phyloP scores from a whole-genome alignment of 139 green algal species.

The Chlamydomonas eustigma region DNA sequence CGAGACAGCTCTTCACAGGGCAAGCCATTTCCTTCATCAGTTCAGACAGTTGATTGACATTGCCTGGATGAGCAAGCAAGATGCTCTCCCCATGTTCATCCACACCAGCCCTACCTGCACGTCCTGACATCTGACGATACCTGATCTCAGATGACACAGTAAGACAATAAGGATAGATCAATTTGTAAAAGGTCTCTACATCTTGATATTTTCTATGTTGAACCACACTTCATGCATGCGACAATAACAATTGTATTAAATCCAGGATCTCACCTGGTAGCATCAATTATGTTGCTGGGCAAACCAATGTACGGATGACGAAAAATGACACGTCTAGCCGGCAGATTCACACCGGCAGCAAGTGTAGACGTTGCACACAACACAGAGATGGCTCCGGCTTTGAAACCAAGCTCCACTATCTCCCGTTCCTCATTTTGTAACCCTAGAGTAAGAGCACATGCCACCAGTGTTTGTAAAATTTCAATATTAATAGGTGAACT shows the following conservation, averaged over 20 bases:
- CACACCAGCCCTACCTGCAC: conserved; percentile 67
- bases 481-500: too few relatives aligned
- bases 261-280: not conserved
- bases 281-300: conserved; percentile 13
- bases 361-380: conserved; percentile 91
- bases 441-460: too few relatives aligned
- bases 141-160: conserved; percentile 16
- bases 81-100: conserved; percentile 54
- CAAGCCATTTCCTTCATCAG: conserved; percentile 38
- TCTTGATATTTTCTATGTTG: too few relatives aligned
- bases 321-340: conserved; percentile 85
- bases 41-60: conserved; percentile 2
- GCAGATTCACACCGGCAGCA: conserved; percentile 87
- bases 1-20: conserved; percentile 66
- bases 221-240: too few relatives aligned
- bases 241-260: too few relatives aligned
- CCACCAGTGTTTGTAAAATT: too few relatives aligned
- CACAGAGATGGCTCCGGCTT: conserved; percentile 73
- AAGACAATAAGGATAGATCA: too few relatives aligned
- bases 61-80: not conserved
- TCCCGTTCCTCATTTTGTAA: conserved; percentile 22
- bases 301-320: conserved; percentile 22
- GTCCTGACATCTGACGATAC: conserved; percentile 73
- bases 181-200: too few relatives aligned
- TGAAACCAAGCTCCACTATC: not conserved